These are phyloP conservation scores for Colletotrichum musae DNA, from an alignment of 2,329 filamentous ascomycete genomes.

Conservation along the genomic window DNA sequence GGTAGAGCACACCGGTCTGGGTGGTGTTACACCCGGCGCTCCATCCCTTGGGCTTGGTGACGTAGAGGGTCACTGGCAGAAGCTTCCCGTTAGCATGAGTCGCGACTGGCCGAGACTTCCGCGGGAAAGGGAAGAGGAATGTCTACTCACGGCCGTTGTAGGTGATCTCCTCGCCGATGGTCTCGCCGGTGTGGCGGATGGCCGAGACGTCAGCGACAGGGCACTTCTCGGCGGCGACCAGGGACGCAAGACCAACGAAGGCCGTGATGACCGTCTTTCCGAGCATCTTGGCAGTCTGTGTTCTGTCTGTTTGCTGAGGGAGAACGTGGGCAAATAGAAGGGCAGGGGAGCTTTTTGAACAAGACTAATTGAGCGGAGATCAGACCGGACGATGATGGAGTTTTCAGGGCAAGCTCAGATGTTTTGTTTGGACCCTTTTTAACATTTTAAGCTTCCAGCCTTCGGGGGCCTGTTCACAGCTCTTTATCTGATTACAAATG, in stretches of 20 bases:
- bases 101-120: too few relatives aligned
- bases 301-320: neutral
- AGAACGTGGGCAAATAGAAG: too few relatives aligned
- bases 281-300: slow-evolving; percentile 28
- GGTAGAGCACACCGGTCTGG: slow-evolving; percentile 26
- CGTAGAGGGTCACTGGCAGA: slow-evolving; percentile 28
- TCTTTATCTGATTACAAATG: slow-evolving; percentile 36
- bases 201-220: slow-evolving; percentile 32
- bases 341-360: neutral
- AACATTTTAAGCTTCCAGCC: slow-evolving; percentile 21
- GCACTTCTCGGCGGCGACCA: slow-evolving; percentile 16
- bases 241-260: slow-evolving; percentile 24
- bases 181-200: slow-evolving; percentile 34
- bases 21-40: slow-evolving; percentile 12
- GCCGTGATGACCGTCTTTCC: slow-evolving; percentile 16
- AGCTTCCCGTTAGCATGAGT: neutral
- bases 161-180: slow-evolving; percentile 26
- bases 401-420: neutral
- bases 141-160: slow-evolving; percentile 33
- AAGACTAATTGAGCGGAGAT: neutral
- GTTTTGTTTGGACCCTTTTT: neutral
- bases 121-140: neutral
- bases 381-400: slow-evolving; percentile 15
- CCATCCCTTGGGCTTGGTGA: slow-evolving; percentile 34
- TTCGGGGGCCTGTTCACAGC: neutral